Evolutionary conservation across 345 rosid genomes (phyloP), one percentile per base, ranked within the genome.

Genomic region (Arabidopsis arenosa): DNA sequence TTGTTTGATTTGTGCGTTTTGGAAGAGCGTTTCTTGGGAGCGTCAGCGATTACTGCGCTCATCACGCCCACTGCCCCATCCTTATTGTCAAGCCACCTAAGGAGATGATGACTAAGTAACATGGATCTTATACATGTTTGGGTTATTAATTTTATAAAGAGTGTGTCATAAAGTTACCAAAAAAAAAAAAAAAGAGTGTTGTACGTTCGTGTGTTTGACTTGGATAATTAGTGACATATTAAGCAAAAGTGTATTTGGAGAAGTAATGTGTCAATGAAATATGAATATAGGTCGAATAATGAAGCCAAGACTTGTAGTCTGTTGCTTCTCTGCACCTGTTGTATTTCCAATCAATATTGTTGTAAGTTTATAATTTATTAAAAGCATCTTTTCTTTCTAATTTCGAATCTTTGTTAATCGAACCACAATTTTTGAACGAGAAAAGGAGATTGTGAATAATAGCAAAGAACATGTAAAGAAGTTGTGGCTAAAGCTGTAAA

Each of bases 1-100:
- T 14, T 74, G 56, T 65, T 48, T 57, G 56, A 14, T 61, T 47
- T 65, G 30, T 58, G 43, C 49, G 39, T 51, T 59, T 66, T 0
- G 54, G 68, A 84, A 87, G 94, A 80, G 93, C 97, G 15, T 82
- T 93, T 55, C 18, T 88, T 56, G 96, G 98, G 32, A 91, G 96
- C 53, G 91, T 87, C 47, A 93, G 94, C 78, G 95, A 93, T 61
- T 86, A 85, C 74, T 85, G 93, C 63, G 86, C 97, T 1, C 97
- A 87, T 63, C 88, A 88, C 51, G 90, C 88, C 11, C 74, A 80
- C n/a, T 91, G 97, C 26, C 92, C 96, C 14, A 72, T 84, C 64
- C 88, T 86, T 10, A 86, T 93, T 14, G 94, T 90, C 51, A 93
- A 84, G 86, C 97, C 96, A 36, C 88, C 88, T 0, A 85, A 81